phyloP scores from a whole-genome alignment of 2,329 filamentous ascomycete genomes.

The Aspergillus sojae region DNA sequence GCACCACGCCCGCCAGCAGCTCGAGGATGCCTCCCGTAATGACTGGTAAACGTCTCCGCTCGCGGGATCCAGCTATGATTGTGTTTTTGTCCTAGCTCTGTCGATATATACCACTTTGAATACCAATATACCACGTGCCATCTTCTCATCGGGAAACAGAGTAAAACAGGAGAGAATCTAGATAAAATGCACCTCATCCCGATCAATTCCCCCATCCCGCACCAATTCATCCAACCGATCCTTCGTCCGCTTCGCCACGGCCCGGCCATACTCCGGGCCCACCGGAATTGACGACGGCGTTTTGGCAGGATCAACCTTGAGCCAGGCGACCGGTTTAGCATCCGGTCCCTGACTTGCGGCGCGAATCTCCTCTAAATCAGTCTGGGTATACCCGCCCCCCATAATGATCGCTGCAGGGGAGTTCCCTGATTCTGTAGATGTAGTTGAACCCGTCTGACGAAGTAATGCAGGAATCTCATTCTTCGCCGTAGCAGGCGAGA shows the following conservation, averaged over 20 bases:
- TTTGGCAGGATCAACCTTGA: neutral
- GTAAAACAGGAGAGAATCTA: neutral
- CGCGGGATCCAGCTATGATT: neutral
- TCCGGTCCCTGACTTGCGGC: neutral
- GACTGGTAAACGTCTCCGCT: constrained; percentile 5
- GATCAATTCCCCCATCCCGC: neutral
- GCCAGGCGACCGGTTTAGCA: neutral
- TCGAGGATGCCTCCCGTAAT: constrained; percentile 45
- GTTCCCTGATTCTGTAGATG: neutral
- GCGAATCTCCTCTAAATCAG: neutral
- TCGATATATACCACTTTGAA: neutral
- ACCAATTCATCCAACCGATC: neutral
- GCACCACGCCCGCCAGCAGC: constrained; percentile 55
- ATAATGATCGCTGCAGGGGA: neutral
- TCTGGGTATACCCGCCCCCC: neutral
- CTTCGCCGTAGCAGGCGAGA: neutral
- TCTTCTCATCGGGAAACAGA: neutral
- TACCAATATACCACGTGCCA: neutral
- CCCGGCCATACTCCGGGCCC: neutral
- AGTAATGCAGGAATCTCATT: neutral
- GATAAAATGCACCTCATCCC: neutral
- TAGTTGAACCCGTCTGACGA: neutral
- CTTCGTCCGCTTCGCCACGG: neutral
- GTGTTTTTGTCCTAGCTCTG: neutral
- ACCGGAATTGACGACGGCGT: neutral